phyloP scores from a whole-genome alignment of 768 basidiomycete species.

The Pulveroboletus sp. region DNA sequence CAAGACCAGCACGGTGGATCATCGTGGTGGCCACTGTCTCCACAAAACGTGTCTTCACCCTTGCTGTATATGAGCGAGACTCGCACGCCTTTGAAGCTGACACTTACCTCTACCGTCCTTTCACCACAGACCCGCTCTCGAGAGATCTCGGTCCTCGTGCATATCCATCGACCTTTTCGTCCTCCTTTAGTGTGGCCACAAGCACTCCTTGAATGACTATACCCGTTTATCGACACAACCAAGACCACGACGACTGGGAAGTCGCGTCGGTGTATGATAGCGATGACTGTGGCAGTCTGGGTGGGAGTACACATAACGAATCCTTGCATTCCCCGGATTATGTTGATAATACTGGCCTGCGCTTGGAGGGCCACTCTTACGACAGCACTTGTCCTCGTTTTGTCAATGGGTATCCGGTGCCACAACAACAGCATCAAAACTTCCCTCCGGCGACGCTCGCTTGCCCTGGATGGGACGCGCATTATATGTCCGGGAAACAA shows the following conservation, averaged over 20 bases:
- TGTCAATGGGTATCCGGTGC: constrained; percentile 15
- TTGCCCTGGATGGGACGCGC: constrained; percentile 12
- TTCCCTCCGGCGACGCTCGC: not conserved
- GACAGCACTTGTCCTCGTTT: constrained; percentile 3
- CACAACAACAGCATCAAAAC: constrained; percentile 12
- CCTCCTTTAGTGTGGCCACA: not conserved
- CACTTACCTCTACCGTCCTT: not conserved
- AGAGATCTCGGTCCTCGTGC: not conserved
- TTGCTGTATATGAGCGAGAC: constrained; percentile 23
- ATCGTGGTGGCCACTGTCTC: constrained; percentile 21
- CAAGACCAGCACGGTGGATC: constrained; percentile 18
- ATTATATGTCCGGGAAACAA: constrained; percentile 5
- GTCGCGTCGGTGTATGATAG: constrained; percentile 27
- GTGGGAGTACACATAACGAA: constrained; percentile 17
- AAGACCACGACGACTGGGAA: constrained; percentile 24
- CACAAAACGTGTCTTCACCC: constrained; percentile 22
- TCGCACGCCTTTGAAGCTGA: constrained; percentile 2
- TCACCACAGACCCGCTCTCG: not conserved
- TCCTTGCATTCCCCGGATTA: constrained; percentile 6
- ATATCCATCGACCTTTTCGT: not conserved
- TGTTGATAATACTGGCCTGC: constrained; percentile 7
- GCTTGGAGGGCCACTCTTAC: constrained; percentile 1
- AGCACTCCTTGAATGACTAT: constrained; percentile 16
- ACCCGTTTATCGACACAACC: constrained; percentile 26
- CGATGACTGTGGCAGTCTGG: constrained; percentile 25